phyloP scores from a whole-genome alignment of 192 early-diverging fungal genomes.

The Backusella australiensis region DNA sequence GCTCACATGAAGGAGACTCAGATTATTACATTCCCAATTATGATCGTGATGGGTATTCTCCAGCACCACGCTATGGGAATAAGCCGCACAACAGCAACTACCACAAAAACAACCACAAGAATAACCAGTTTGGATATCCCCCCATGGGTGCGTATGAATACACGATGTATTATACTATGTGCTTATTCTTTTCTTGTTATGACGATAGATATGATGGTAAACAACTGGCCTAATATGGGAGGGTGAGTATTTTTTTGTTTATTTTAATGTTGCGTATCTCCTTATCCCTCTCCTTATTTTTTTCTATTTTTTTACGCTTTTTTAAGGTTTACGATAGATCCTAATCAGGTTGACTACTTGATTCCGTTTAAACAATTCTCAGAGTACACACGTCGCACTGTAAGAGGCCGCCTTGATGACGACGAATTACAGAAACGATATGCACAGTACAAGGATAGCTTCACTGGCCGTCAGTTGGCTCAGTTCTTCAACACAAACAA shows the following conservation, averaged over 20 bases:
- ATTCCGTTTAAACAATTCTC: slow-evolving; percentile 74
- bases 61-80: slow-evolving; percentile 52
- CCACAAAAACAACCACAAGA: not conserved
- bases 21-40: slow-evolving; percentile 84
- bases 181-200: not conserved
- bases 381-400: slow-evolving; percentile 63
- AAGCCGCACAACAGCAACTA: slow-evolving; percentile 23
- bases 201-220: slow-evolving; percentile 15
- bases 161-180: not conserved
- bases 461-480: slow-evolving; percentile 59
- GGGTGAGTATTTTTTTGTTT: not conserved
- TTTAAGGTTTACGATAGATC: slow-evolving; percentile 54
- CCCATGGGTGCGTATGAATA: slow-evolving; percentile 20
- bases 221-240: not conserved
- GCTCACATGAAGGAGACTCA: slow-evolving; percentile 15
- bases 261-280: not conserved
- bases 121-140: slow-evolving; percentile 15
- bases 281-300: not conserved
- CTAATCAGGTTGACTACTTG: slow-evolving; percentile 71
- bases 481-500: slow-evolving; percentile 79
- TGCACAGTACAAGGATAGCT: slow-evolving; percentile 81
- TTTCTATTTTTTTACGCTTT: not conserved
- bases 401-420: slow-evolving; percentile 60
- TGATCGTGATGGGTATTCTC: slow-evolving; percentile 71
- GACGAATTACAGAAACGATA: slow-evolving; percentile 81